Conservation (phyloP, 345 rosid species). For the Luvunga scandens region DNA sequence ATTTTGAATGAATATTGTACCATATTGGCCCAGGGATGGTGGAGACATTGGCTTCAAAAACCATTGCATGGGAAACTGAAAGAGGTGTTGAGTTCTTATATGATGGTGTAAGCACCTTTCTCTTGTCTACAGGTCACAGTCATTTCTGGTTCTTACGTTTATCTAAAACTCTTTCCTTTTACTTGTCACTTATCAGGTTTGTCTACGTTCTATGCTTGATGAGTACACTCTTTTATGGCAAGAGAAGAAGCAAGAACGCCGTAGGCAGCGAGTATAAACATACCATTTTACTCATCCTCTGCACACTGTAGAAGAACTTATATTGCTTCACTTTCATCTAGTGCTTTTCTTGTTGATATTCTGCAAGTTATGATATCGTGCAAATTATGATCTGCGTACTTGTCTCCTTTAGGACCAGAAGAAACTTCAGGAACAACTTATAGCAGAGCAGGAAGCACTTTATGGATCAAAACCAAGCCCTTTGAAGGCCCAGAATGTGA, state of each 20-base stretch:
- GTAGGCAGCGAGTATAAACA: constrained; percentile 68
- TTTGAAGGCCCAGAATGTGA: constrained; percentile 66
- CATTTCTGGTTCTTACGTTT: neutral
- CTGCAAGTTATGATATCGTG: neutral
- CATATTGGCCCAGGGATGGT: constrained; percentile 53
- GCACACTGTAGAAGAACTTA: neutral
- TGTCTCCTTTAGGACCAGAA: constrained; percentile 73
- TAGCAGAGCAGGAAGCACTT: constrained; percentile 88
- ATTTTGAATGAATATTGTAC: neutral
- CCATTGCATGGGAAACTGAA: constrained; percentile 87
- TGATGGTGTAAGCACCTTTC: constrained; percentile 76
- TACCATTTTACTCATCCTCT: neutral
- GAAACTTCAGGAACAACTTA: constrained; percentile 92
- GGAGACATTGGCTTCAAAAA: constrained; percentile 81
- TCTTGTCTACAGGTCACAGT: neutral
- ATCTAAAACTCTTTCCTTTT: constrained; percentile 10
- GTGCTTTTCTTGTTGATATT: neutral
- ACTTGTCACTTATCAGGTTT: constrained; percentile 45
- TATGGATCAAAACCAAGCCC: constrained; percentile 98
- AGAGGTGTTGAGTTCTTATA: constrained; percentile 72
- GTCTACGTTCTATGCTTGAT: constrained; percentile 85
- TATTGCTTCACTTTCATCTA: neutral
- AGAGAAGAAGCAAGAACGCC: constrained; percentile 94
- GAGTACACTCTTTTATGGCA: constrained; percentile 69
- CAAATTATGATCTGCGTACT: neutral